Evolutionary conservation across 495 filamentous ascomycete species (phyloP), one percentile per base, ranked within the genome.

Genomic region (Hapsidospora chrysogenum): DNA sequence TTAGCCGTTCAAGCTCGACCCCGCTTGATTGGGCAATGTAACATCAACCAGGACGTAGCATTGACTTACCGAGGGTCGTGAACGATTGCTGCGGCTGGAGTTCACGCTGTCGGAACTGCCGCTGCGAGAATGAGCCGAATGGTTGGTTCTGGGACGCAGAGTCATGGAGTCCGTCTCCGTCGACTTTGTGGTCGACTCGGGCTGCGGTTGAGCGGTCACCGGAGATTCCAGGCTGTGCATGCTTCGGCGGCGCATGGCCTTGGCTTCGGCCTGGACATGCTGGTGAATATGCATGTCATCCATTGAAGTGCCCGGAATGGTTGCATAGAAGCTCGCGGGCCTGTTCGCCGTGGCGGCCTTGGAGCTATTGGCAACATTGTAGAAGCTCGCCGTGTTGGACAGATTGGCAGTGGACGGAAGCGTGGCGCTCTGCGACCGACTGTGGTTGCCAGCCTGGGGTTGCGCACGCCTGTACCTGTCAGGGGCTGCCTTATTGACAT

Each of bases 171-270:
- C n/a, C n/a, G n/a, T n/a, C n/a, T n/a, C n/a, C n/a, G n/a, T n/a
- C n/a, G n/a, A n/a, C n/a, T n/a, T n/a, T n/a, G n/a, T n/a, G n/a
- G n/a, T n/a, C n/a, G n/a, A n/a, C n/a, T n/a, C n/a, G n/a, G n/a
- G n/a, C n/a, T n/a, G n/a, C n/a, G n/a, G n/a, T n/a, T n/a, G n/a
- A 41, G 68, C 66, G 40, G 57, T 52, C 45, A 73, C 70, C 57
- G n/a, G n/a, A n/a, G n/a, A n/a, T n/a, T 89, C 83, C 46, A 92
- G 68, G 31, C 71, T 80, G 37, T 81, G 80, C 62, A 85, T 69
- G 50, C 85, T 94, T 36, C 85, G 70, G 46, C 85, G 71, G 41
- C 85, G 65, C 57, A 85, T 81, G 41, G 79, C 69, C 52, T 81
- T 81, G 8, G 77, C 70, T 33, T 74, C 61, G 31, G 87, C 83